Conservation (phyloP, 2,329 filamentous ascomycete genomes). For the Colletotrichum destructivum region DNA sequence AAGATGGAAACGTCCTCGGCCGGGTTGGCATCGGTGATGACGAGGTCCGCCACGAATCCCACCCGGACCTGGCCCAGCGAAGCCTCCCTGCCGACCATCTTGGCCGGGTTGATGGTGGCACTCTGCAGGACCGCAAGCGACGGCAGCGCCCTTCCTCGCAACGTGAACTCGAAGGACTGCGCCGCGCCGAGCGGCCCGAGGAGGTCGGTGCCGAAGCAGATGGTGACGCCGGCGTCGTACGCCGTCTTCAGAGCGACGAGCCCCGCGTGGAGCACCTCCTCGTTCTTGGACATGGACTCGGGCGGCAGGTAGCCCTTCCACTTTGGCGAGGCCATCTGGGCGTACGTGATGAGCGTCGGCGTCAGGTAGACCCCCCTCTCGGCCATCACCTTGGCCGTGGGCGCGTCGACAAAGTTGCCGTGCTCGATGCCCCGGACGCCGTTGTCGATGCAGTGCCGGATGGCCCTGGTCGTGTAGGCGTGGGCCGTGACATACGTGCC, state of each 20-base stretch:
- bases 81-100: slow-evolving; percentile 61
- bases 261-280: slow-evolving; percentile 63
- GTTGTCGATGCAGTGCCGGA: slow-evolving; percentile 68
- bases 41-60: slow-evolving; percentile 67
- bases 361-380: slow-evolving; percentile 65
- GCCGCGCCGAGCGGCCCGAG: slow-evolving; percentile 50
- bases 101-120: slow-evolving; percentile 64
- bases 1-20: slow-evolving; percentile 68
- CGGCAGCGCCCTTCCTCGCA: slow-evolving; percentile 47
- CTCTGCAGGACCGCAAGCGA: slow-evolving; percentile 48
- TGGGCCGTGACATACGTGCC: slow-evolving; percentile 71
- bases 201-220: slow-evolving; percentile 67
- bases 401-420: slow-evolving; percentile 59
- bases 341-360: slow-evolving; percentile 68
- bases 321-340: slow-evolving; percentile 61
- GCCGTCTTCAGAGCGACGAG: slow-evolving; percentile 64
- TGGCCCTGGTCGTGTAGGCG: slow-evolving; percentile 69
- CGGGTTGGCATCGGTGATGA: slow-evolving; percentile 67
- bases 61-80: slow-evolving; percentile 65
- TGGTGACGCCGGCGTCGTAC: slow-evolving; percentile 65
- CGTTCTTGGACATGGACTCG: slow-evolving; percentile 64
- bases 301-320: slow-evolving; percentile 62
- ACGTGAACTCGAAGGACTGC: slow-evolving; percentile 52
- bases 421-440: slow-evolving; percentile 69
- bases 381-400: slow-evolving; percentile 66